Evolutionary conservation across 225 moss, liverwort and hornwort species (phyloP).

Genomic region (Polytrichum formosum): DNA sequence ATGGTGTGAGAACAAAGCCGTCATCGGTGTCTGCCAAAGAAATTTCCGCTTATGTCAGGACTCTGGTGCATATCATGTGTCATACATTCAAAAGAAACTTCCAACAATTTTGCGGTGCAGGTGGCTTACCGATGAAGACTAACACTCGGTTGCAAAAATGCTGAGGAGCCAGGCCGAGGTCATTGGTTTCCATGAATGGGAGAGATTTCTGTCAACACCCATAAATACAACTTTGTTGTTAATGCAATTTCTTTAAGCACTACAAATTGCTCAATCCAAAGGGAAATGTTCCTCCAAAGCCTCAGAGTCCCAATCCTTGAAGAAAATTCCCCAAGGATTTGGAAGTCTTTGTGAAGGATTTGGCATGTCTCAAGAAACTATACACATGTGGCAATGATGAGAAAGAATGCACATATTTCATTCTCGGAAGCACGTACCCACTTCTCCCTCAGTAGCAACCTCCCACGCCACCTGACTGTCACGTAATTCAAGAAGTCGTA

Average conservation of each 20-base stretch:
- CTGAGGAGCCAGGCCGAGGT: constrained; percentile 33
- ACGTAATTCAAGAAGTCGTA: constrained; percentile 29
- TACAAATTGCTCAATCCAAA: too few relatives aligned
- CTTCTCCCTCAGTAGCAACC: constrained; percentile 38
- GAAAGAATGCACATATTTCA: too few relatives aligned
- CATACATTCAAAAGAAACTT: too few relatives aligned
- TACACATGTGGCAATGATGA: too few relatives aligned
- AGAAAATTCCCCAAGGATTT: too few relatives aligned
- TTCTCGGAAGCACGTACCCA: constrained; percentile 20
- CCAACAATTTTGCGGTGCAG: not conserved
- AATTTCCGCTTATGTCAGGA: too few relatives aligned
- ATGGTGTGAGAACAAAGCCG: constrained; percentile 43
- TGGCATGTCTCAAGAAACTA: too few relatives aligned
- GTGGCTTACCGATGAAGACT: constrained; percentile 32
- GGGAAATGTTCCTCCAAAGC: too few relatives aligned
- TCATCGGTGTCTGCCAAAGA: constrained; percentile 40
- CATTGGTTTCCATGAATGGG: constrained; percentile 43
- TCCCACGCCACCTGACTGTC: constrained; percentile 42
- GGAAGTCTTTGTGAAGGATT: too few relatives aligned
- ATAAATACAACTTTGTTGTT: not conserved
- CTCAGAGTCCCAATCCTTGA: too few relatives aligned
- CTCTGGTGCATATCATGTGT: too few relatives aligned
- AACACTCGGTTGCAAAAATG: constrained; percentile 48
- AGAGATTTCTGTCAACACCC: constrained; percentile 38
- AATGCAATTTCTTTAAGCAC: constrained; percentile 3